Evolutionary conservation across 2,329 filamentous ascomycete species (phyloP).

Genomic region (Trichoderma hamatum): DNA sequence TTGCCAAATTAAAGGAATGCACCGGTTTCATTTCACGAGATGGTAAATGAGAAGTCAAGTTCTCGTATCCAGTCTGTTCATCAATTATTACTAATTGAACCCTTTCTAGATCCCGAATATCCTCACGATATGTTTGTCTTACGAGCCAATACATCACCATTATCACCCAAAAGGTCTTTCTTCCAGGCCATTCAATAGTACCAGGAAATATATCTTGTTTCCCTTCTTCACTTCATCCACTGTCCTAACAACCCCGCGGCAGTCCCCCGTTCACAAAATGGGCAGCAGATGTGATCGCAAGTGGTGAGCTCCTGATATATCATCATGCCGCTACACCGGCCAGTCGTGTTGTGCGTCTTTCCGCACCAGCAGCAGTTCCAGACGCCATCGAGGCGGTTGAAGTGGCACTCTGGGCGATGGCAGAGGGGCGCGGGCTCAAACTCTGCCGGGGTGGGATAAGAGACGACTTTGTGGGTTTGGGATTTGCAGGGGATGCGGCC

Average conservation of each 20-base stretch:
- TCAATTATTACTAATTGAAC: background rate
- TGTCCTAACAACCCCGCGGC: background rate
- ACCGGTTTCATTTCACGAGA: background rate
- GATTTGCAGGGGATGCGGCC: conserved; percentile 48
- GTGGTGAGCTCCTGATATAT: conserved; percentile 52
- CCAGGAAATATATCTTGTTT: background rate
- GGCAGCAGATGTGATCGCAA: conserved; percentile 59
- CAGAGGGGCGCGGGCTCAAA: conserved; percentile 45
- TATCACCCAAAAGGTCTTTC: background rate
- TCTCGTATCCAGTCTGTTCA: background rate
- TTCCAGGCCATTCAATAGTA: background rate
- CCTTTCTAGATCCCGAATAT: background rate
- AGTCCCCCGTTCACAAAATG: conserved; percentile 47
- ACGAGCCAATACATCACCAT: background rate
- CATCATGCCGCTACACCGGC: conserved; percentile 57
- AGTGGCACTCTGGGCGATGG: conserved; percentile 48
- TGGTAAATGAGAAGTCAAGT: background rate
- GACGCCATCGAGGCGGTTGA: conserved; percentile 51
- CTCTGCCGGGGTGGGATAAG: conserved; percentile 53
- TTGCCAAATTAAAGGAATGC: too few relatives aligned
- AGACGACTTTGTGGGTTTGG: conserved; percentile 47
- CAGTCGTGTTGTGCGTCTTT: conserved; percentile 54
- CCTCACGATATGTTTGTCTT: too few relatives aligned
- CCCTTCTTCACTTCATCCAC: background rate
- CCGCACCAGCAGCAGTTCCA: conserved; percentile 63